Conservation (phyloP, 306 rosid genomes). For the Quercus robur region DNA sequence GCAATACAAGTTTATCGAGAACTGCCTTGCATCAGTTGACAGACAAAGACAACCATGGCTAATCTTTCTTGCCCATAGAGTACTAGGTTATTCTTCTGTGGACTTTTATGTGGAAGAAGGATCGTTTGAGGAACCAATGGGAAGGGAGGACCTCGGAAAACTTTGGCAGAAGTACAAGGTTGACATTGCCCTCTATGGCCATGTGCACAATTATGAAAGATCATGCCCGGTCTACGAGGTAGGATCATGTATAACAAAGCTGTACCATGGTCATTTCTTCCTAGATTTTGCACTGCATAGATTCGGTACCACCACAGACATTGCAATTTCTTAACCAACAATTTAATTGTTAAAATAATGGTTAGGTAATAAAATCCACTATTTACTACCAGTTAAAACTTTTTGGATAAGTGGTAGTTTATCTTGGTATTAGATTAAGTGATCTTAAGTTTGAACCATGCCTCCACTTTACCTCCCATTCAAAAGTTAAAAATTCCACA, state of each 20-base stretch:
- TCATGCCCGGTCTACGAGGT: slow-evolving; percentile 93
- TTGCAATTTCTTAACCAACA: not conserved
- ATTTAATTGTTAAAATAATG: no score
- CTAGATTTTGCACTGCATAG: not conserved
- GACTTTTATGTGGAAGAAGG: slow-evolving; percentile 75
- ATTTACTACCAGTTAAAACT: no score
- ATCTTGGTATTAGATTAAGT: no score
- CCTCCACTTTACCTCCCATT: no score
- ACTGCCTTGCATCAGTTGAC: slow-evolving; percentile 84
- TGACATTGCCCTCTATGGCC: slow-evolving; percentile 88
- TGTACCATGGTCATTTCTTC: not conserved
- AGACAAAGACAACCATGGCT: slow-evolving; percentile 96
- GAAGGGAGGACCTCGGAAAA: slow-evolving; percentile 82
- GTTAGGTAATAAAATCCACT: no score
- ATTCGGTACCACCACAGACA: not conserved
- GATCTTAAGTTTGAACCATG: no score
- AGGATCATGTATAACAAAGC: not conserved
- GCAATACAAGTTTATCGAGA: slow-evolving; percentile 76
- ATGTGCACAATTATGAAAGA: slow-evolving; percentile 93
- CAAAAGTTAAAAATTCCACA: no score
- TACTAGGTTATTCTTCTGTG: slow-evolving; percentile 82
- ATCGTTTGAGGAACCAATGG: slow-evolving; percentile 96
- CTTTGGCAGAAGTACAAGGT: slow-evolving; percentile 95
- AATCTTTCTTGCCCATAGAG: slow-evolving; percentile 90
- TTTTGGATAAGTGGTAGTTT: no score